A percentile compares a stretch with the other conserved stretches of the same genome.
These are phyloP conservation scores for Priceomyces haplophilus DNA, from an alignment of 805 yeast genomes.

Conservation along the genomic window DNA sequence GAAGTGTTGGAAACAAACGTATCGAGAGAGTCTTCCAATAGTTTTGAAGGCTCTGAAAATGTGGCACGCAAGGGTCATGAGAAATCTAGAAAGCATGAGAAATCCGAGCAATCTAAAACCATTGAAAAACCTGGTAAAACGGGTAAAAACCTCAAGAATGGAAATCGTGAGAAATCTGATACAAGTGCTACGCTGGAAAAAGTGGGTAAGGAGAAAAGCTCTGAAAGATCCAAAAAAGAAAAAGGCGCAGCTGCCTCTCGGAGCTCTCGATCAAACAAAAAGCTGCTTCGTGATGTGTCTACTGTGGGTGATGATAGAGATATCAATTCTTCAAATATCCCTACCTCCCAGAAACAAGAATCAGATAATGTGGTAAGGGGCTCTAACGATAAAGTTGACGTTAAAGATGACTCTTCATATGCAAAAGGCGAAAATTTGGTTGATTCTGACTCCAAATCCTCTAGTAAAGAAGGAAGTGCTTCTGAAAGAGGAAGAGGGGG, in stretches of 20 bases:
- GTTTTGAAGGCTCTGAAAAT: background rate
- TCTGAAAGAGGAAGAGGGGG: conserved; percentile 11
- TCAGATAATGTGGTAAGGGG: no score
- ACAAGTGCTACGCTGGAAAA: background rate
- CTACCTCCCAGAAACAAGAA: background rate
- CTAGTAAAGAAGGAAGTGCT: no score
- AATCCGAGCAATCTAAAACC: background rate
- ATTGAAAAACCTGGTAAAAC: background rate
- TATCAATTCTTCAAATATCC: background rate
- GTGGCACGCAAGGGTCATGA: no score
- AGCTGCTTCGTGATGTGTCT: no score
- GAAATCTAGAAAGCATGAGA: no score
- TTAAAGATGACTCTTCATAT: no score
- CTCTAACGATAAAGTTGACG: no score
- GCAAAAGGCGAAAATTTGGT: no score
- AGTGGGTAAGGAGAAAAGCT: background rate
- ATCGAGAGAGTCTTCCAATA: background rate
- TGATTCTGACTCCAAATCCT: no score
- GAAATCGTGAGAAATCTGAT: background rate
- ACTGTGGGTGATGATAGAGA: background rate
- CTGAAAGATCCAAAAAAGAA: background rate
- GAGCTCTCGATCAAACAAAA: background rate
- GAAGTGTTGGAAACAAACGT: background rate
- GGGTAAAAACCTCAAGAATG: no score
- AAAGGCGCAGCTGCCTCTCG: background rate